Evolutionary conservation across 2,329 filamentous ascomycete species (phyloP).

Genomic region (Fusarium paranaense): DNA sequence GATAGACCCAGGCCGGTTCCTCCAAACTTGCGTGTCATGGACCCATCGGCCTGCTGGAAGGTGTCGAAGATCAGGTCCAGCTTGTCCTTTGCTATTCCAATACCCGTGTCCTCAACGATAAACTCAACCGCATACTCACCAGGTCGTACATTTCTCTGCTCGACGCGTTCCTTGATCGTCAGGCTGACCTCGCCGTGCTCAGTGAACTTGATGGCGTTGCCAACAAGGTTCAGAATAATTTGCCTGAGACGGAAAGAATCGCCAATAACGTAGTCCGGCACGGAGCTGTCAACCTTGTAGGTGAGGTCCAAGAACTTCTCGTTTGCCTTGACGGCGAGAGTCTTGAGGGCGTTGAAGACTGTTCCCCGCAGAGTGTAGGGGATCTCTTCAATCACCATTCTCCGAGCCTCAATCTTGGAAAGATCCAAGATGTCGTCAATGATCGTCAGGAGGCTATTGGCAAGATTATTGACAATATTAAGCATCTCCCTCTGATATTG

Average conservation of each 20-base stretch:
- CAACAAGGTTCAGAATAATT: constrained; percentile 96
- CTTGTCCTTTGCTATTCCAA: constrained; percentile 95
- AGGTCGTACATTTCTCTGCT: constrained; percentile 71
- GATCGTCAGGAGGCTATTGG: constrained; percentile 95
- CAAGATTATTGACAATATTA: constrained; percentile 96
- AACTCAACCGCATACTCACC: constrained; percentile 96
- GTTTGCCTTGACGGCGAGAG: constrained; percentile 95
- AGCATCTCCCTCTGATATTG: constrained; percentile 98
- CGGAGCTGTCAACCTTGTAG: constrained; percentile 91
- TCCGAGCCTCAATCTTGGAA: constrained; percentile 90
- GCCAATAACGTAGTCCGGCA: constrained; percentile 94
- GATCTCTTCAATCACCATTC: constrained; percentile 98
- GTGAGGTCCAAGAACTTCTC: constrained; percentile 94
- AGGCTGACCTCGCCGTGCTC: constrained; percentile 96
- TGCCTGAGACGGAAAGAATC: constrained; percentile 97
- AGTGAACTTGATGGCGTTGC: constrained; percentile 99
- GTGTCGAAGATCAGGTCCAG: constrained; percentile 98
- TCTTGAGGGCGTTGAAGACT: constrained; percentile 97
- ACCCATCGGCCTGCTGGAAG: constrained; percentile 98
- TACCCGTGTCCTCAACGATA: constrained; percentile 94
- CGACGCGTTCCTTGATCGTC: constrained; percentile 78
- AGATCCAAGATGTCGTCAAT: constrained; percentile 87
- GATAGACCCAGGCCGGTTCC: constrained; percentile 94
- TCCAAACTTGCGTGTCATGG: constrained; percentile 95
- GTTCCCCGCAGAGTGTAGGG: constrained; percentile 94